Conservation (phyloP, 805 yeast genomes). For the Candida easanensis region DNA sequence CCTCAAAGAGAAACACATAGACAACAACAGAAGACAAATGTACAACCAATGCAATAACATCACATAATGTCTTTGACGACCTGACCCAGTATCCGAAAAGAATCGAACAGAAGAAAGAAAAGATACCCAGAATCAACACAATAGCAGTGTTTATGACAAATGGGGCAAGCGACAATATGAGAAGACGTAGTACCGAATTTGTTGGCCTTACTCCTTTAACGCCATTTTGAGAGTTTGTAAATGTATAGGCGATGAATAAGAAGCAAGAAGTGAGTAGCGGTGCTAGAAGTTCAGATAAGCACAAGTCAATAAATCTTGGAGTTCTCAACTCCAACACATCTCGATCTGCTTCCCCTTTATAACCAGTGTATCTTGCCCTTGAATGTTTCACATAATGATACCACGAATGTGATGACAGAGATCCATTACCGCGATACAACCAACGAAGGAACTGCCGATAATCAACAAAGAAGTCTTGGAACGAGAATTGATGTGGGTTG, state of each 20-base stretch:
- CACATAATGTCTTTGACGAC: constrained; percentile 11
- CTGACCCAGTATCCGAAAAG: constrained; percentile 24
- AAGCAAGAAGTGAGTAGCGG: constrained; percentile 70
- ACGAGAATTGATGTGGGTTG: constrained; percentile 75
- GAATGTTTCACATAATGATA: constrained; percentile 66
- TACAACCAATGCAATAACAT: constrained; percentile 50
- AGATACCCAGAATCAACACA: constrained; percentile 27
- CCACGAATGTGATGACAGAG: constrained; percentile 75
- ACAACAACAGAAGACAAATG: constrained; percentile 52
- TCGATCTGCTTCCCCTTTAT: constrained; percentile 67
- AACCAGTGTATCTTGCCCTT: constrained; percentile 90
- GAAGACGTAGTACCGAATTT: constrained; percentile 60
- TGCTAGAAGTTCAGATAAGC: constrained; percentile 75
- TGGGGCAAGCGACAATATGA: constrained; percentile 51
- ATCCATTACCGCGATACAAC: constrained; percentile 77
- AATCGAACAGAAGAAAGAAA: constrained; percentile 22
- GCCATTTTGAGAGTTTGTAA: constrained; percentile 86
- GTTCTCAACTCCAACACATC: constrained; percentile 63
- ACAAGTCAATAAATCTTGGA: constrained; percentile 73
- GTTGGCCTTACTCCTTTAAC: constrained; percentile 50
- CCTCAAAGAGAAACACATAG: constrained; percentile 55
- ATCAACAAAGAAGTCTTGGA: constrained; percentile 68
- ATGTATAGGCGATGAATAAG: constrained; percentile 69
- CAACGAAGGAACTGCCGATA: constrained; percentile 64
- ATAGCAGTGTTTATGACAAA: constrained; percentile 35